A percentile compares a stretch with the other conserved stretches of the same genome.
phyloP scores from a whole-genome alignment of 2,329 filamentous ascomycete species.

The Dryadomyces quercivorus region DNA sequence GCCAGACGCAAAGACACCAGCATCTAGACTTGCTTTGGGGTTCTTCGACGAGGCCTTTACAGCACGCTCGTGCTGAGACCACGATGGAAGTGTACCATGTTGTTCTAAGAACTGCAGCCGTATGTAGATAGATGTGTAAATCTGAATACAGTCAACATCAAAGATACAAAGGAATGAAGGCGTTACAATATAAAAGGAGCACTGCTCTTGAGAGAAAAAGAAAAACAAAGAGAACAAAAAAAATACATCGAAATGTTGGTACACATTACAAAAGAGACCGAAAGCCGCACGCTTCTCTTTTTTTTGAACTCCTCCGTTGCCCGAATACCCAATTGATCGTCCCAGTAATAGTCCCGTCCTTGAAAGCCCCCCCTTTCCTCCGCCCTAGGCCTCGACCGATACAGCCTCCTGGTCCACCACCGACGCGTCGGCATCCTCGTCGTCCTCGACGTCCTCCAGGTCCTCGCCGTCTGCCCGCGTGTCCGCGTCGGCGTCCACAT shows the following conservation, averaged over 20 bases:
- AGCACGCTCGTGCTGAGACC: too few relatives aligned
- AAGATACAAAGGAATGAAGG: neutral
- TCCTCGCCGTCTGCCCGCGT: neutral
- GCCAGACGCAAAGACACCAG: neutral
- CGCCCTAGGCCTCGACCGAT: neutral
- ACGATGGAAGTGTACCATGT: too few relatives aligned
- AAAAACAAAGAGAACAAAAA: neutral
- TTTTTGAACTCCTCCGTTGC: neutral
- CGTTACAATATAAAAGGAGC: neutral
- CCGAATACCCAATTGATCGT: neutral
- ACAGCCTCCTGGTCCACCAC: neutral
- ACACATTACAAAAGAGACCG: neutral
- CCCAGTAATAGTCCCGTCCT: neutral
- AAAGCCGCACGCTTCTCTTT: neutral
- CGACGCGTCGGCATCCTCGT: constrained; percentile 11
- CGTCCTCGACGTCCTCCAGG: neutral
- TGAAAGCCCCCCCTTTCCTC: too few relatives aligned
- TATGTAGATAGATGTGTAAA: neutral
- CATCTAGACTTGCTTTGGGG: neutral
- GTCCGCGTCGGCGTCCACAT: neutral
- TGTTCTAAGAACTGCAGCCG: neutral
- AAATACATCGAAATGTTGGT: neutral
- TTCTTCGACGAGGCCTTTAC: too few relatives aligned
- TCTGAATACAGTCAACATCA: neutral
- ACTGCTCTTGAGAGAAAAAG: neutral